A percentile compares a stretch with the other conserved stretches of the same genome.
These are phyloP conservation scores for Trichosporon asahii DNA, from an alignment of 1,284 basidiomycete genomes.

Conservation along the genomic window DNA sequence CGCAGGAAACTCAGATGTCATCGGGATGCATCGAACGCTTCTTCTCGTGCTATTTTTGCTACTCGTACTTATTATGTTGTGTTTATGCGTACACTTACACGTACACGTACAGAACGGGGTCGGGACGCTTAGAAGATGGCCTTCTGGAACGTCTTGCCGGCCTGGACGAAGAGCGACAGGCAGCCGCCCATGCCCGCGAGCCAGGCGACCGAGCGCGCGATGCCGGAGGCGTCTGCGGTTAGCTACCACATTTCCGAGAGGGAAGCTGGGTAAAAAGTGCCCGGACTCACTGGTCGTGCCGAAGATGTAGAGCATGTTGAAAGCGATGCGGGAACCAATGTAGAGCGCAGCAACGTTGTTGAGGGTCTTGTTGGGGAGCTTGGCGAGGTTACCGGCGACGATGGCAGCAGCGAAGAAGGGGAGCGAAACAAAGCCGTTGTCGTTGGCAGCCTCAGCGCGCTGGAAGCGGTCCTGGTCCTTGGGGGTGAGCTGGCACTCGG, in stretches of 20 bases:
- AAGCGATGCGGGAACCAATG: constrained; percentile 32
- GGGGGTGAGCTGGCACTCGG: constrained; percentile 79
- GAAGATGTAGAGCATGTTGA: constrained; percentile 35
- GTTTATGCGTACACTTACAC: neutral
- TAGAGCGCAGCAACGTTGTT: constrained; percentile 36
- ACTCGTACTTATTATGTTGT: neutral
- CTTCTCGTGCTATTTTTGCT: neutral
- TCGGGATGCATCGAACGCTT: neutral
- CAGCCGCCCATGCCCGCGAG: constrained; percentile 20
- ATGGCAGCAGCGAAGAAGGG: constrained; percentile 34
- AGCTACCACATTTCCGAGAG: neutral
- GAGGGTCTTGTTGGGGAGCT: constrained; percentile 31
- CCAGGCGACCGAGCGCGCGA: constrained; percentile 27
- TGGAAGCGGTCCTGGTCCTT: constrained; percentile 60
- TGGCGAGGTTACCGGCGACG: constrained; percentile 38
- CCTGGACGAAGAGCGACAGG: constrained; percentile 29
- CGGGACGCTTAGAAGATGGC: neutral
- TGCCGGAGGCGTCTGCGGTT: constrained; percentile 25
- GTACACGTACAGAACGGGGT: neutral
- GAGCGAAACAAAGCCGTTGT: constrained; percentile 31
- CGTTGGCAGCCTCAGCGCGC: constrained; percentile 35
- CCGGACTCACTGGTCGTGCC: constrained; percentile 31
- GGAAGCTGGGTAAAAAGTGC: too few relatives aligned
- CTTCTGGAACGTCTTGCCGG: constrained; percentile 25
- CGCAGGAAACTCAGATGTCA: too few relatives aligned